phyloP scores from a whole-genome alignment of 805 yeast species.

The Clavispora santaluciae region DNA sequence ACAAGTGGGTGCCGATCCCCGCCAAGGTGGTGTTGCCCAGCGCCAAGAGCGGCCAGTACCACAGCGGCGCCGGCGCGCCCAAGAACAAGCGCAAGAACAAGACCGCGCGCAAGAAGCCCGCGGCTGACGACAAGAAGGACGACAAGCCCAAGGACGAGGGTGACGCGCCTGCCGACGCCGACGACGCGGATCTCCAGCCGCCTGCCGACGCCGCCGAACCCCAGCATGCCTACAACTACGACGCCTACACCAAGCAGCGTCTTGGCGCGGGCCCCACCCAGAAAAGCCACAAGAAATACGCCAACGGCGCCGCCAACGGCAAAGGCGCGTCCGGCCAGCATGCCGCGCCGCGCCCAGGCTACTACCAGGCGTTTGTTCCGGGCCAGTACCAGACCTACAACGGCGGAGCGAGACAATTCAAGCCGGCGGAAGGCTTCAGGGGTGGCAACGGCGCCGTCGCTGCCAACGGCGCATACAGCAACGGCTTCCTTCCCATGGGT shows the following conservation, averaged over 20 bases:
- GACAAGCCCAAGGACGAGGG: constrained; percentile 10
- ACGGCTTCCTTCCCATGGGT: constrained; percentile 17
- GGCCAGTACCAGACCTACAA: constrained; percentile 24
- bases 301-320: constrained; percentile 14
- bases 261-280: constrained; percentile 7
- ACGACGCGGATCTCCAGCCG: constrained; percentile 5
- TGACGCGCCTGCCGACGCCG: neutral
- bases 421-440: constrained; percentile 15
- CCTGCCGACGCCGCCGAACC: constrained; percentile 6
- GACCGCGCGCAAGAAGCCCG: constrained; percentile 15
- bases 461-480: constrained; percentile 10
- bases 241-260: constrained; percentile 5
- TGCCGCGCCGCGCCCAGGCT: constrained; percentile 19
- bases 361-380: constrained; percentile 25
- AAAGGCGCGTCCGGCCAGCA: constrained; percentile 15
- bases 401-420: constrained; percentile 21
- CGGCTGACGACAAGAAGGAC: constrained; percentile 9
- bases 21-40: constrained; percentile 39
- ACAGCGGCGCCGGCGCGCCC: constrained; percentile 16
- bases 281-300: constrained; percentile 25
- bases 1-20: constrained; percentile 42
- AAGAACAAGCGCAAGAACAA: constrained; percentile 24
- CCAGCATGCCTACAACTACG: constrained; percentile 8
- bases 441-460: constrained; percentile 13
- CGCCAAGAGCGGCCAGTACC: constrained; percentile 25